Evolutionary conservation across 176 grass and related monocot species (phyloP).

Genomic region (Juncus inflexus): DNA sequence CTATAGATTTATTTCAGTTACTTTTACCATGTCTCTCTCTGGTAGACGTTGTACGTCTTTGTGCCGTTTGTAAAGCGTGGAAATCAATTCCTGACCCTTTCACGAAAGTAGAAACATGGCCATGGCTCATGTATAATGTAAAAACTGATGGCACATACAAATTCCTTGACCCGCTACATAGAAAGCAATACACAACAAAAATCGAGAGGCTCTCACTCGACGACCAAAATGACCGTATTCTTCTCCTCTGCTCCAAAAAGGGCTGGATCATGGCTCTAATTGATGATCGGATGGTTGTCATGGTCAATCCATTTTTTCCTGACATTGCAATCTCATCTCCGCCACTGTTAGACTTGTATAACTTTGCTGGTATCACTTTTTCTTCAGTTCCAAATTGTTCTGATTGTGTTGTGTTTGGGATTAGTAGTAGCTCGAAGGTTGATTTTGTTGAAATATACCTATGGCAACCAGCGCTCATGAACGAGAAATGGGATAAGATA

Average conservation of each 20-base stretch:
- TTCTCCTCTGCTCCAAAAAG: neutral
- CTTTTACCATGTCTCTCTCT: too few relatives aligned
- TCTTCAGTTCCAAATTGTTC: constrained; percentile 4
- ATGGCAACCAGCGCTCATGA: too few relatives aligned
- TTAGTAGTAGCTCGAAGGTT: too few relatives aligned
- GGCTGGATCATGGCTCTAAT: neutral
- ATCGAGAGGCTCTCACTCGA: neutral
- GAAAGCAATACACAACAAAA: neutral
- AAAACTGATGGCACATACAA: constrained; percentile 11
- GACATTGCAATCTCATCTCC: neutral
- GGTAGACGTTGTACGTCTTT: too few relatives aligned
- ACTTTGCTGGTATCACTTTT: constrained; percentile 1
- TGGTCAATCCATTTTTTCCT: constrained; percentile 4
- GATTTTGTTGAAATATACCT: too few relatives aligned
- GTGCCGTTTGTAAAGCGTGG: too few relatives aligned
- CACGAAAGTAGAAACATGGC: neutral
- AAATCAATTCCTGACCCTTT: neutral
- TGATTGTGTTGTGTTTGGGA: neutral
- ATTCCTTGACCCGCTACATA: neutral
- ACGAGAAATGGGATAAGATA: too few relatives aligned
- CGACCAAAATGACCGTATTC: neutral
- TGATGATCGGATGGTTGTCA: neutral
- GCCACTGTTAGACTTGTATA: too few relatives aligned
- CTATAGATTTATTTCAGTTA: too few relatives aligned
- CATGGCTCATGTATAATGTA: constrained; percentile 2